Percentiles rank a stretch among this genome's conserved stretches.
phyloP scores from a whole-genome alignment of 441 rosid genomes.

The Kokia cookei region DNA sequence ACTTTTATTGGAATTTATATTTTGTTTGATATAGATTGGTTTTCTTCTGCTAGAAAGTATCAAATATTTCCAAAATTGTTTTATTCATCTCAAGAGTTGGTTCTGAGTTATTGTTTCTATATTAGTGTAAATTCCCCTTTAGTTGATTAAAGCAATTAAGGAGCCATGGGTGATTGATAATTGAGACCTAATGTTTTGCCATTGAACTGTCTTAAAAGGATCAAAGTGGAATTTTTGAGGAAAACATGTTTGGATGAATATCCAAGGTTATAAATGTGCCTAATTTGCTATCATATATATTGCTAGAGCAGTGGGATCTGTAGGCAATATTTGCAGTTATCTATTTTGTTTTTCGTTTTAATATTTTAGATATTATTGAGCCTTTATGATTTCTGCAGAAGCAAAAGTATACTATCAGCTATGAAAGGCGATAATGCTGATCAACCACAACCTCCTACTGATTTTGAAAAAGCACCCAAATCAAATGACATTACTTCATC shows the following conservation, averaged over 20 bases:
- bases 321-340: background rate
- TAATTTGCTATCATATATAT: background rate
- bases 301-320: background rate
- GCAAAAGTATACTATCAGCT: constrained; percentile 24
- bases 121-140: background rate
- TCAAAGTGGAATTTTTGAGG: background rate
- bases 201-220: too few species aligned
- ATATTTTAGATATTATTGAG: background rate
- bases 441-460: constrained; percentile 33
- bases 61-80: background rate
- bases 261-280: background rate
- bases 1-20: background rate
- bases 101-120: background rate
- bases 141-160: background rate
- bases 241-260: background rate
- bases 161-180: background rate
- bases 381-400: constrained; percentile 24
- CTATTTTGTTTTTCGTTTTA: background rate
- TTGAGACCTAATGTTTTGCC: background rate
- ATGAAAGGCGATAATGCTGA: constrained; percentile 37
- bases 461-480: constrained; percentile 24
- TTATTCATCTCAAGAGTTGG: background rate
- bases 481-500: constrained; percentile 17
- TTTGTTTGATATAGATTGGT: background rate
- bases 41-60: background rate